Conservation (phyloP, 2,329 filamentous ascomycete species). For the Penicillium hesseltinei region DNA sequence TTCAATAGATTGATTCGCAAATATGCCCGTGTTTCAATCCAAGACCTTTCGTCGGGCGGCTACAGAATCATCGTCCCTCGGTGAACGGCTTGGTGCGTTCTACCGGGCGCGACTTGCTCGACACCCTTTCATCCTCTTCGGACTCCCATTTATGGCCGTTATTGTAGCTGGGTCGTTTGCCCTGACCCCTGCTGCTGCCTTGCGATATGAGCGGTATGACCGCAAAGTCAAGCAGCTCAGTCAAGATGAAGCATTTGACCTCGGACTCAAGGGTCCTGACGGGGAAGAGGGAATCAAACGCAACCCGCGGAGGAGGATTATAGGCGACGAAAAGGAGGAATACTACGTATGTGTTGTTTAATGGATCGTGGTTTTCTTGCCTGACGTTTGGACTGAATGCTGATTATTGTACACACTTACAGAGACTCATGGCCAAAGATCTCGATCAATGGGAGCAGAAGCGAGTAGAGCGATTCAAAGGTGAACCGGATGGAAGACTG, state of each 20-base stretch:
- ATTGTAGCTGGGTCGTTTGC: constrained; percentile 93
- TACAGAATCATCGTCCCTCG: constrained; percentile 52
- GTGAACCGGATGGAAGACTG: constrained; percentile 83
- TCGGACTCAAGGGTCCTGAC: constrained; percentile 65
- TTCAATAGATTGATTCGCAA: constrained; percentile 1
- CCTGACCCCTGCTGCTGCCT: constrained; percentile 86
- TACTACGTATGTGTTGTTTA: constrained; percentile 42
- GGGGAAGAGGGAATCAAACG: constrained; percentile 72
- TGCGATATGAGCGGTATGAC: constrained; percentile 92
- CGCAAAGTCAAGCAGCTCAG: constrained; percentile 81
- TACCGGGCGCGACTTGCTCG: constrained; percentile 74
- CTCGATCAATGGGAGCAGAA: constrained; percentile 97
- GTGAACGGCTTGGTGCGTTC: constrained; percentile 66
- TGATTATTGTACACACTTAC: constrained; percentile 19
- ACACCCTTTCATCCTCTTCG: constrained; percentile 89
- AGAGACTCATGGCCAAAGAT: constrained; percentile 84
- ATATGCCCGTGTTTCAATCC: constrained; percentile 63
- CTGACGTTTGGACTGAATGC: neutral
- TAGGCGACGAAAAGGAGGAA: constrained; percentile 47
- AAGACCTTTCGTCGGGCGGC: constrained; percentile 67
- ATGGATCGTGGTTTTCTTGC: neutral
- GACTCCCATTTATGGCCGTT: constrained; percentile 83
- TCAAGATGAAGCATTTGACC: constrained; percentile 79
- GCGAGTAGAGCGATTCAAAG: constrained; percentile 81
- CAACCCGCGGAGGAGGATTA: constrained; percentile 44